These are phyloP conservation scores for Cordyceps tenuipes DNA, from an alignment of 2,329 filamentous ascomycete species.

Conservation along the genomic window DNA sequence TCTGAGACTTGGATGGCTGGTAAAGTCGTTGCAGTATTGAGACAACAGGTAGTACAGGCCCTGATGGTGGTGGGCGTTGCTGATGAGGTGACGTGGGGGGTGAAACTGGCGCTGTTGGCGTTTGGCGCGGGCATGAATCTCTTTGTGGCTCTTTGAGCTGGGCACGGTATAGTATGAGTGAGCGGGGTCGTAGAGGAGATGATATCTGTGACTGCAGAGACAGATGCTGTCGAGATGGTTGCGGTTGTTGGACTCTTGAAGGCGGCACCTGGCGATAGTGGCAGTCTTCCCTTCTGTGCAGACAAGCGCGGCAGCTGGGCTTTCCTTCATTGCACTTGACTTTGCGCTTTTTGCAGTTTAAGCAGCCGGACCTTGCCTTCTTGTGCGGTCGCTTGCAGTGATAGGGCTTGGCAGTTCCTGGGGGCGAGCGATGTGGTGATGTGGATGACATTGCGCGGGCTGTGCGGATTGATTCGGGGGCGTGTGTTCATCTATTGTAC, in stretches of 20 bases:
- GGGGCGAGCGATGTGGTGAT: not conserved
- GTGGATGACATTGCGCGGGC: not conserved
- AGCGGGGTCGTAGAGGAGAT: not conserved
- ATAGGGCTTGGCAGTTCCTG: conserved; percentile 16
- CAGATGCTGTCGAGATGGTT: not conserved
- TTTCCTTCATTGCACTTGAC: conserved; percentile 47
- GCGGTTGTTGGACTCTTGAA: not conserved
- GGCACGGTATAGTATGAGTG: not conserved
- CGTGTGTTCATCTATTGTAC: not conserved
- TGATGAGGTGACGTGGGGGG: not conserved
- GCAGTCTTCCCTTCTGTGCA: conserved; percentile 38
- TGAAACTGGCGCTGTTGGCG: not conserved
- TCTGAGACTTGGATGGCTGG: not conserved
- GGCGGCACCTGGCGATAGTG: conserved; percentile 28
- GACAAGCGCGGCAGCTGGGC: conserved; percentile 42
- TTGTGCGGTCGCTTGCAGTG: conserved; percentile 44
- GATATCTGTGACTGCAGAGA: not conserved
- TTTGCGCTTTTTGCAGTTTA: conserved; percentile 47
- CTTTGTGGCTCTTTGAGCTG: not conserved
- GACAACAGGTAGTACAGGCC: not conserved
- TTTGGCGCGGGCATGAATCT: not conserved
- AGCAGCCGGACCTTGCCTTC: conserved; percentile 46
- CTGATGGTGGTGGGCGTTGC: not conserved
- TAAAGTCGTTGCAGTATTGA: not conserved
- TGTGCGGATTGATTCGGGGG: not conserved